Evolutionary conservation across 2,329 filamentous ascomycete species (phyloP), one percentile per base, ranked within the genome.

Genomic region (Chrysoporthe cubensis): DNA sequence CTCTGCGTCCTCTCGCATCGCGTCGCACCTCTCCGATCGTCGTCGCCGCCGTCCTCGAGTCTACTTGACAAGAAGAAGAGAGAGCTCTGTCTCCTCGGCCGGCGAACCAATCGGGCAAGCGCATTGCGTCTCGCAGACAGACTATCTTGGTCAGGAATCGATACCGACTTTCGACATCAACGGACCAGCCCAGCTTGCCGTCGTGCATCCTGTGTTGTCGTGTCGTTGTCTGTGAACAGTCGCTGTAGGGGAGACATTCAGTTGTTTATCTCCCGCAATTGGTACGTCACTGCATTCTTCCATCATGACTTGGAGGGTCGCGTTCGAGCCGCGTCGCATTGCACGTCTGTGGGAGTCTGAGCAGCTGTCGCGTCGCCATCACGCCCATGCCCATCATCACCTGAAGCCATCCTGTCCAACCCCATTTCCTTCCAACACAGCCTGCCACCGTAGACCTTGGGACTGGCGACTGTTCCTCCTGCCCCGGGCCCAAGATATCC

Each of bases 231-330:
- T 56, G 69, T 75, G 77, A 77, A 77, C 80, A 80, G 76, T 71
- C 71, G 73, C 78, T 81, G 80, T 83, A 84, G 93, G 93, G 92
- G 94, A 97, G 91, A 94, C 94, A 97, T 97, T 97, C 81, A 90
- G 80, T 97, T 97, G 94, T 97, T 93, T 84, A 92, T 97, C 94
- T 97, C 93, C 91, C 88, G 82, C 87, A 86, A 80, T 87, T 83
- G 86, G 88, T 90, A 89, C 67, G 65, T 70, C 69, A 69, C 83
- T 85, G 85, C 80, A 82, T 58, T 70, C 71, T 69, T 58, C 68
- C 67, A 68, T 64, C 42, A 62, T 42, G 63, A 67, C 65, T 46
- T 64, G 73, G 57, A 42, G 37, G 13, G 72, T 74, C 72, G 71
- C 72, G 63, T 50, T 60, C 63, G 32, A 65, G 43, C 14, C 63